Evolutionary conservation across 805 yeast species (phyloP), one percentile per base, ranked within the genome.

Genomic region (Metschnikowia arizonensis): DNA sequence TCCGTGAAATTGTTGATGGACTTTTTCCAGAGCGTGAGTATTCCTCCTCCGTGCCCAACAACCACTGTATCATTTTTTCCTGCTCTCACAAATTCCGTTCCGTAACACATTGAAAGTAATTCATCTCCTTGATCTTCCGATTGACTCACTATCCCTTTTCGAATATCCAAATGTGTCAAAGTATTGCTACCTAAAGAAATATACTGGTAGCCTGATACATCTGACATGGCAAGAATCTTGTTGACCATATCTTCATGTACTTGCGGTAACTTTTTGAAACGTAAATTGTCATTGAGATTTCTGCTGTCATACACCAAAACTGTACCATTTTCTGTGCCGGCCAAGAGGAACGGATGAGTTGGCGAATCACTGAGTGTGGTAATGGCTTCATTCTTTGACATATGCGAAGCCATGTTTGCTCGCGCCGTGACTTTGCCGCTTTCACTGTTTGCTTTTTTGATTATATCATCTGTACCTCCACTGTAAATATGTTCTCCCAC

Each of bases 81-180:
- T 9, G 55, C 64, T 31, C 58, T 62, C 10, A 62, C 53, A 1
- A 77, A 77, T 50, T 83, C 86, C 1, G 68, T 55, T 1, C 82
- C 76, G 66, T 82, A 80, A 31, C 86, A 69, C 56, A 88, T 83
- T 45, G 89, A 74, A 34, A 91, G 65, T n/a, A 91, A 66, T 60
- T 91, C 99, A 58, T 91, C 98, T 54, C 85, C 96, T 66, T 91
- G 99, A 60, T 88, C 90, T 50, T 90, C 98, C 30, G 90, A 82
- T 32, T 76, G 75, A 3, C 77, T 65, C 1, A 83, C 62, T 2
- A 81, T 73, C 4, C 85, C 86, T 54, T 84, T 86, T 39, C 97
- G 69, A 3, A 84, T 72, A 62, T 91, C 97, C 56, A 90, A 74
- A 47, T 83, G 83, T 0, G 88, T 76, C 34, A 91, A 67, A 0